A percentile compares a stretch with the other conserved stretches of the same genome.
Conservation (phyloP, 495 filamentous ascomycete genomes). For the Penicillium goetzii region DNA sequence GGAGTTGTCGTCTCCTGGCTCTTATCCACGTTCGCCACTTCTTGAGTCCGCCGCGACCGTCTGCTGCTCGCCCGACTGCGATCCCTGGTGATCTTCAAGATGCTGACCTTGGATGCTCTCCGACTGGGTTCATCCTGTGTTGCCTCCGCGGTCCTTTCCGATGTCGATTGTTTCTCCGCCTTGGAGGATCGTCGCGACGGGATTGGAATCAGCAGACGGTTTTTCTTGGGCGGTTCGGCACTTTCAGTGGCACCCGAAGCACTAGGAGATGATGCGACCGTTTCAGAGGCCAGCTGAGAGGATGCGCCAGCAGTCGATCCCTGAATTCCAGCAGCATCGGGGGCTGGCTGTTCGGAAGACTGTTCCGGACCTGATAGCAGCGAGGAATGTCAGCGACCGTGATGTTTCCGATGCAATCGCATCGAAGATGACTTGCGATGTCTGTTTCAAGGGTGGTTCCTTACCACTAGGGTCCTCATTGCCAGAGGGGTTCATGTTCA, state of each 20-base stretch:
- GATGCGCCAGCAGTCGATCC: slow-evolving; percentile 32
- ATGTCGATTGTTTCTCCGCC: slow-evolving; percentile 60
- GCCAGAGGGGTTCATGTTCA: slow-evolving; percentile 45
- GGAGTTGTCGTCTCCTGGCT: slow-evolving; percentile 32
- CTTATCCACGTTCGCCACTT: slow-evolving; percentile 47
- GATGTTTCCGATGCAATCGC: background rate
- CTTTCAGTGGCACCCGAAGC: slow-evolving; percentile 19
- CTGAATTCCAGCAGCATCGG: slow-evolving; percentile 33
- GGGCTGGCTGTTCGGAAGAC: slow-evolving; percentile 32
- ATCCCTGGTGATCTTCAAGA: slow-evolving; percentile 67
- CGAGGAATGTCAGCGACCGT: slow-evolving; percentile 21
- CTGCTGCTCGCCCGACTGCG: slow-evolving; percentile 70
- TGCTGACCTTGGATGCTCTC: slow-evolving; percentile 70
- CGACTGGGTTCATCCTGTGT: slow-evolving; percentile 63
- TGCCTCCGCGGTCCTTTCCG: slow-evolving; percentile 67
- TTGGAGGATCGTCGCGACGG: slow-evolving; percentile 73
- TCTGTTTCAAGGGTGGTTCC: background rate
- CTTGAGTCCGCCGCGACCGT: slow-evolving; percentile 51
- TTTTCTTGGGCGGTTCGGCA: slow-evolving; percentile 53
- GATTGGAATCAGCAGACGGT: slow-evolving; percentile 60
- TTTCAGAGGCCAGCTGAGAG: slow-evolving; percentile 28
- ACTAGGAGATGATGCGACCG: slow-evolving; percentile 23
- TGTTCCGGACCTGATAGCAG: slow-evolving; percentile 36
- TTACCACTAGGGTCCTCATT: slow-evolving; percentile 29
- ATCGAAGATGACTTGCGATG: background rate